Base-by-base conservation (phyloP, 768 basidiomycete genomes). In the Xerocomellus intermedius region DNA sequence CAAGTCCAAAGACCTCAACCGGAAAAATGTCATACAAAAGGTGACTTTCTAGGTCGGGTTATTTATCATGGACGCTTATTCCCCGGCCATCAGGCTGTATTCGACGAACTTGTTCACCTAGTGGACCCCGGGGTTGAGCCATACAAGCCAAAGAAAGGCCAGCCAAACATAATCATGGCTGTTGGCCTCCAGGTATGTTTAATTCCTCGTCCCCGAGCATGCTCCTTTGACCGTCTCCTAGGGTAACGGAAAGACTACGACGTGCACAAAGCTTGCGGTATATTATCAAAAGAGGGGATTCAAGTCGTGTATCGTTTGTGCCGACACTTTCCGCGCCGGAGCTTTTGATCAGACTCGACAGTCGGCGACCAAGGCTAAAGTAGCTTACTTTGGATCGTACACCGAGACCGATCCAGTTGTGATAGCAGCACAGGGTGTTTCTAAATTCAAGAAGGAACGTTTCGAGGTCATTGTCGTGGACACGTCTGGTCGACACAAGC, bases 381-480 rank as follows among this genome's bases (percentile, higher is more conserved):
- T 99, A 14, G 94, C 97, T 3, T 99, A 97, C 81, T 99, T 94
- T 74, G 97, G 97, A 21, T 94, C 91, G 49, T 98, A 99, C 74
- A 99, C 97, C 37, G 97, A 99, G 74, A 98, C 94, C 17, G 95
- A 99, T 70, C 97, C 97, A 3, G 97, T 98, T 8, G 79, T 86
- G 1, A 98, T 97, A 62, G 95, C 97, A 12, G 86, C 90, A 1
- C 86, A 96, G 68, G 97, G 97, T 69, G 97, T 98, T 10, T 76
- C 85, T 12, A 98, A 99, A 72, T 99, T 99, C 80, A 91, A 94
- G 75, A 94, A 98, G 76, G 96, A 98, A 70, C 82, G 94, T 36
- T 98, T 99, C 67, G 97, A 99, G 56, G 91, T 99, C 42, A 95
- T 99, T 64, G 97, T 99, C 55, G 96, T 99, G 47, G 97, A 99